These are phyloP conservation scores for Monosporascus sp. DNA, from an alignment of 2,329 filamentous ascomycete species.

Conservation along the genomic window DNA sequence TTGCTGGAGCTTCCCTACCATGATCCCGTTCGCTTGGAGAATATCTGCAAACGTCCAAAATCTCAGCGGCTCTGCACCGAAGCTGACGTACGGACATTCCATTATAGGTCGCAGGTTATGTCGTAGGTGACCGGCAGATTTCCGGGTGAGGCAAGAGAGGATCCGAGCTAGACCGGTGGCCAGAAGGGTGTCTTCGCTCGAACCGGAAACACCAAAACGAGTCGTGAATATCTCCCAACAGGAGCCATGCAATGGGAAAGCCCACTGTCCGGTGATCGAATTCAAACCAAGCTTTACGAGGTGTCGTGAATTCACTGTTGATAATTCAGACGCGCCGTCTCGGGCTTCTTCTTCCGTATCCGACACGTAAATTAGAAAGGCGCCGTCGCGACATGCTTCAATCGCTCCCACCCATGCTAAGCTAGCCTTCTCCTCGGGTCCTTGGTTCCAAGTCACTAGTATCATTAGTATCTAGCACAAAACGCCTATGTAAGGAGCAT, in stretches of 20 bases:
- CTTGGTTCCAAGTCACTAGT: not conserved
- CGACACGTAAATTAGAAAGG: not conserved
- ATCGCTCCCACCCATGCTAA: not conserved
- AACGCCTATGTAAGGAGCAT: too few relatives aligned
- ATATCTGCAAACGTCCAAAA: not conserved
- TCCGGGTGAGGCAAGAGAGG: not conserved
- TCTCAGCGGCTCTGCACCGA: not conserved
- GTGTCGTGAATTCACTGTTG: too few relatives aligned
- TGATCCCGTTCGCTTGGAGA: not conserved
- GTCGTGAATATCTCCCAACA: constrained; percentile 1
- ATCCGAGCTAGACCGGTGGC: constrained; percentile 1
- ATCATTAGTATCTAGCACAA: not conserved
- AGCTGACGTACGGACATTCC: too few relatives aligned
- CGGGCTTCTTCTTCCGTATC: not conserved
- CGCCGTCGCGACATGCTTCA: not conserved
- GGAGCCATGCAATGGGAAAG: not conserved
- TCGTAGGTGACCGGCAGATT: not conserved
- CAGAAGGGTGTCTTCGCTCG: not conserved
- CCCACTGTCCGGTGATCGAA: not conserved
- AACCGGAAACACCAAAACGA: not conserved
- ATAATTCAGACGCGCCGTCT: not conserved
- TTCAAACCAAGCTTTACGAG: not conserved
- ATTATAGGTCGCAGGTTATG: too few relatives aligned
- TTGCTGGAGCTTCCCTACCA: not conserved
- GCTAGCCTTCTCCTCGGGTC: not conserved